Base-by-base conservation (phyloP, 331 rosid species). In the Telfairia occidentalis region DNA sequence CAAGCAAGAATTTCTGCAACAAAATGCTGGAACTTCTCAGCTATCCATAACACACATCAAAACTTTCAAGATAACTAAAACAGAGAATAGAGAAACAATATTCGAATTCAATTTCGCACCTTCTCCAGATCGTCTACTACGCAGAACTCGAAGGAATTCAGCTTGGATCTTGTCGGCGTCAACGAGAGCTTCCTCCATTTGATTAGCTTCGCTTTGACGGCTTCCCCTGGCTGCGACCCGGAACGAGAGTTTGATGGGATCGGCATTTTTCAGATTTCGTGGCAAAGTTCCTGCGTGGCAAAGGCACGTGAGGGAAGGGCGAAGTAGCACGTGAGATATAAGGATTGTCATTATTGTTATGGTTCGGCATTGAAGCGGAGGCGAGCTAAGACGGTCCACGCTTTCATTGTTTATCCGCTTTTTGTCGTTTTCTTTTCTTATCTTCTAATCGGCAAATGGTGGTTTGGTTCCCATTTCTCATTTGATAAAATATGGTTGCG, bases 101-200 rank as follows among this genome's bases (percentile, higher is more conserved):
- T 18, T 26, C 13, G 2, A 54, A 48, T 73, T 2, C 3, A 30
- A 61, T 32, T 46, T 19, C 55, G 37, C 67, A 87, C 92, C 95
- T 84, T 84, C 83, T n/a, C 26, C 19, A 13, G 78, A 34, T 82
- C 96, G 81, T 65, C 91, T 80, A 77, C 84, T 78, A 58, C 82
- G 75, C 50, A 91, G 83, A 26, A 90, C 77, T 21, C 80, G 60
- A 2, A 74, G 89, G 72, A 91, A 91, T 59, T 87, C 84, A 9
- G 83, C 76, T 32, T 92, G 92, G 66, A 89, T 81, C 74, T 88
- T 83, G 38, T 59, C 82, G 50, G 46, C 80, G 53, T 78, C 83
- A 18, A 73, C 81, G 18, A 75, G 28, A 42, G 40, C 43, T 73
- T 81, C 82, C 53, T 63, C 89, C 87, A 70, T 86, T 59, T 76